These are phyloP conservation scores for Trichosporon asahii DNA, from an alignment of 1,284 basidiomycete genomes.

Conservation along the genomic window DNA sequence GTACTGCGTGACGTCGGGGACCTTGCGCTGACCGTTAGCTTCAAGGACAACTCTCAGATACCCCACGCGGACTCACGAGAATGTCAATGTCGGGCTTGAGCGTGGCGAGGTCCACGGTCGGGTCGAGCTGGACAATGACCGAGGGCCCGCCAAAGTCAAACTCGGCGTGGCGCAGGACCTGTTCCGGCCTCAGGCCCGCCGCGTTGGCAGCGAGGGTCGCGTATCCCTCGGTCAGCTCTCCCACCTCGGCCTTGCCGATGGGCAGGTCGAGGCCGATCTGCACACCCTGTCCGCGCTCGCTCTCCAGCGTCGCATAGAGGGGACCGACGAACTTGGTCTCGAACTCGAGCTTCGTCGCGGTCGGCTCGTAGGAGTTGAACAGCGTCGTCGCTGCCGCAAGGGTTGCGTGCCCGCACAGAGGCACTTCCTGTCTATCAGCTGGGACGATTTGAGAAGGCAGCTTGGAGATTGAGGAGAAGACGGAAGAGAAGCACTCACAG, in stretches of 20 bases:
- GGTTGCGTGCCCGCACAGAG: slow-evolving; percentile 45
- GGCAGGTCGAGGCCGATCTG: slow-evolving; percentile 72
- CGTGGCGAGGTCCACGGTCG: slow-evolving; percentile 25
- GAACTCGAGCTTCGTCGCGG: slow-evolving; percentile 25
- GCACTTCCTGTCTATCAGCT: slow-evolving; percentile 33
- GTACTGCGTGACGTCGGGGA: slow-evolving; percentile 22
- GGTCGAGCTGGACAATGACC: slow-evolving; percentile 26
- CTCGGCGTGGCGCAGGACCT: slow-evolving; percentile 20
- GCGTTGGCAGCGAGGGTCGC: slow-evolving; percentile 5
- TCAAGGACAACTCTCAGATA: neutral
- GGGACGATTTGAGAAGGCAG: neutral
- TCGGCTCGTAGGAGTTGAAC: slow-evolving; percentile 32
- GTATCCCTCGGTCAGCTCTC: neutral
- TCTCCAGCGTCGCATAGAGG: slow-evolving; percentile 28
- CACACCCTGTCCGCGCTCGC: slow-evolving; percentile 17
- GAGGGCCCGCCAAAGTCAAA: slow-evolving; percentile 21
- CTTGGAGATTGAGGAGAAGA: neutral
- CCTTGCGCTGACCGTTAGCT: slow-evolving; percentile 9
- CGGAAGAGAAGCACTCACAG: slow-evolving; percentile 22
- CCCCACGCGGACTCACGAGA: slow-evolving; percentile 24
- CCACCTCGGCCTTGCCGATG: slow-evolving; percentile 32
- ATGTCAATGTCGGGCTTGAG: slow-evolving; percentile 24
- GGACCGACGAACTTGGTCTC: slow-evolving; percentile 36
- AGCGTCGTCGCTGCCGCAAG: slow-evolving; percentile 35
- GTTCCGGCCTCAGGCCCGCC: slow-evolving; percentile 13